Conservation (phyloP, 1,139 yeast species). For the Geotrichum klebahnii region DNA sequence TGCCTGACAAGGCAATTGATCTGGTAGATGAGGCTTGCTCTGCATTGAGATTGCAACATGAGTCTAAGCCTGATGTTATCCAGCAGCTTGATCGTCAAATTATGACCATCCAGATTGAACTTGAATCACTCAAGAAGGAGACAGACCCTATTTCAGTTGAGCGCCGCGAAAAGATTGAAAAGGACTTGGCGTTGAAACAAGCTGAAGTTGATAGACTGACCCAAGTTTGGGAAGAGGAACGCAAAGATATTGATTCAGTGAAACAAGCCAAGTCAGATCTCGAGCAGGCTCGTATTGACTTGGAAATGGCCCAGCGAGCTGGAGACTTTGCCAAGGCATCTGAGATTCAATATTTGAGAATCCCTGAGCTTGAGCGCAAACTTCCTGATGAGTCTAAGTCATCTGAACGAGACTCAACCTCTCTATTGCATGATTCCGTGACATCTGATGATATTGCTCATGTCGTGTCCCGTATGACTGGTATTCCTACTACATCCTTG, state of each 20-base stretch:
- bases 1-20: conserved; percentile 98
- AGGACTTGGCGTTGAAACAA: conserved; percentile 58
- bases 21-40: conserved; percentile 96
- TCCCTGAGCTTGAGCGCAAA: conserved; percentile 69
- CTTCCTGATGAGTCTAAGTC: conserved; percentile 48
- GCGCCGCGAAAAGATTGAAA: conserved; percentile 61
- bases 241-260: conserved; percentile 64
- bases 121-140: conserved; percentile 89
- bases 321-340: conserved; percentile 89
- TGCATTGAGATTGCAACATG: conserved; percentile 95
- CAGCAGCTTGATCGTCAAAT: conserved; percentile 90
- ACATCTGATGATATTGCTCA: conserved; percentile 90
- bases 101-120: conserved; percentile 84
- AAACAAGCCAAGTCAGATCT: conserved; percentile 75
- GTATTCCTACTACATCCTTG: conserved; percentile 87
- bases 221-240: conserved; percentile 81
- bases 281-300: conserved; percentile 76
- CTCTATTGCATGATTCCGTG: conserved; percentile 82
- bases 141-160: conserved; percentile 80
- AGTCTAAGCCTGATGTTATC: conserved; percentile 93
- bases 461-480: conserved; percentile 91
- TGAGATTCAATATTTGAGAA: conserved; percentile 77
- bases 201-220: conserved; percentile 67
- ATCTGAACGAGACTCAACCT: conserved; percentile 27
- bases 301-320: conserved; percentile 76